Conservation (phyloP, 352 stramenopile species). For the Chrysophaeum taylorii region DNA sequence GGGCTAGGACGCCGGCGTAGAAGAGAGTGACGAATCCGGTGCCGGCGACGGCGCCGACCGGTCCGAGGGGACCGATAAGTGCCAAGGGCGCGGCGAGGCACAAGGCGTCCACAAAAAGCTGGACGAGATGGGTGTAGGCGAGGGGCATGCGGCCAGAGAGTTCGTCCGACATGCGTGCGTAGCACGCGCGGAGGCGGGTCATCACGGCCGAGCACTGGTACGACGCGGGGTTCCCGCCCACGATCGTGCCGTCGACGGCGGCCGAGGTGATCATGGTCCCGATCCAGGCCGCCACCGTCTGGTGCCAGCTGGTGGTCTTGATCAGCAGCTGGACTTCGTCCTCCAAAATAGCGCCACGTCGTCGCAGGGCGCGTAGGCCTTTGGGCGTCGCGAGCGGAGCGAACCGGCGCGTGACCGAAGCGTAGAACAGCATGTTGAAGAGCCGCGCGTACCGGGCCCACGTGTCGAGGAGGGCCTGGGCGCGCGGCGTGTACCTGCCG, state of each 20-base stretch:
- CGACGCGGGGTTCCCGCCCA: conserved; percentile 23
- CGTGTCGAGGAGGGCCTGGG: conserved; percentile 46
- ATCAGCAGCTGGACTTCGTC: conserved; percentile 23
- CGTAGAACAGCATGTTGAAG: conserved; percentile 62
- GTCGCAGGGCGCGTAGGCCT: conserved; percentile 28
- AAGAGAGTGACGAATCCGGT: conserved; percentile 56
- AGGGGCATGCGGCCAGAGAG: conserved; percentile 57
- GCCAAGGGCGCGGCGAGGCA: conserved; percentile 58
- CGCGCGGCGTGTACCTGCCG: conserved; percentile 39
- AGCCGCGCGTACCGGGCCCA: conserved; percentile 50
- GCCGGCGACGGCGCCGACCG: conserved; percentile 35
- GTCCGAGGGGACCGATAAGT: conserved; percentile 32
- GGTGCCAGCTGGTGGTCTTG: conserved; percentile 28
- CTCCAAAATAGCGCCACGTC: conserved; percentile 23
- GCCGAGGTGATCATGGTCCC: conserved; percentile 20
- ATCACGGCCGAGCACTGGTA: conserved; percentile 24
- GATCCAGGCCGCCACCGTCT: conserved; percentile 35
- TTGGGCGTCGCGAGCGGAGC: conserved; percentile 52
- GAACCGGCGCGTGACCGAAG: conserved; percentile 54
- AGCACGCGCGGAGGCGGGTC: conserved; percentile 42
- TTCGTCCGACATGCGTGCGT: conserved; percentile 58
- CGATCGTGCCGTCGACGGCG: conserved; percentile 27
- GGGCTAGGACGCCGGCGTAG: conserved; percentile 58
- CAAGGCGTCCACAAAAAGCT: conserved; percentile 59
- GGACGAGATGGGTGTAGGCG: conserved; percentile 62